Evolutionary conservation across 768 basidiomycete species (phyloP).

Genomic region (Amanita rubescens): DNA sequence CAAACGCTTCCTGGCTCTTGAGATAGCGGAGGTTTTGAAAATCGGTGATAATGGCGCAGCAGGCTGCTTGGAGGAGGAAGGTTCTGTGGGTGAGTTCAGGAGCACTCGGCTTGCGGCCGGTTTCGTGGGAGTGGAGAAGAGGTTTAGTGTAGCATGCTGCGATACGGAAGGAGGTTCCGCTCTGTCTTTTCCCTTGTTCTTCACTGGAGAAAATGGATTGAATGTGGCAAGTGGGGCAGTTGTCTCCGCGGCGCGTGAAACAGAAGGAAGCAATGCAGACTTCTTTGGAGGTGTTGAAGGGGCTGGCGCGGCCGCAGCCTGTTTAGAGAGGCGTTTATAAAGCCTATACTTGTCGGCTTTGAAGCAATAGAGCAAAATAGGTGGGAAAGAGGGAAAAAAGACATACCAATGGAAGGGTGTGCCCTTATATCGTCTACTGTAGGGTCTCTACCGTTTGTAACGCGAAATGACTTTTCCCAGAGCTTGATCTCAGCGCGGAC

Average conservation of each 20-base stretch:
- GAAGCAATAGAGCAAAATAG: background rate
- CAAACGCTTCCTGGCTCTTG: conserved; percentile 71
- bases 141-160: background rate
- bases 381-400: conserved; percentile 1
- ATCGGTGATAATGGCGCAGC: conserved; percentile 20
- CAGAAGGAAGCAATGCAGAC: conserved; percentile 34
- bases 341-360: conserved; percentile 77
- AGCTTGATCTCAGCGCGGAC: conserved; percentile 57
- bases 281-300: conserved; percentile 34
- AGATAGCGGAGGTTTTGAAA: conserved; percentile 38
- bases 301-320: conserved; percentile 15
- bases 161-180: conserved; percentile 11
- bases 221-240: conserved; percentile 47
- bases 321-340: conserved; percentile 70
- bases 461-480: conserved; percentile 69
- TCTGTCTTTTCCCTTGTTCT: conserved; percentile 47
- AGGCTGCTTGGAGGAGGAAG: conserved; percentile 18
- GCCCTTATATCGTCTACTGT: conserved; percentile 65
- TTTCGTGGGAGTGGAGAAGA: conserved; percentile 2
- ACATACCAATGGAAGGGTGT: conserved; percentile 55
- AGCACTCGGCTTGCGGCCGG: background rate
- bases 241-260: conserved; percentile 43
- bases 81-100: background rate
- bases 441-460: conserved; percentile 47
- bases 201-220: conserved; percentile 78